Conservation (phyloP, 2,329 filamentous ascomycete genomes). For the Tolypocladium nubicola region DNA sequence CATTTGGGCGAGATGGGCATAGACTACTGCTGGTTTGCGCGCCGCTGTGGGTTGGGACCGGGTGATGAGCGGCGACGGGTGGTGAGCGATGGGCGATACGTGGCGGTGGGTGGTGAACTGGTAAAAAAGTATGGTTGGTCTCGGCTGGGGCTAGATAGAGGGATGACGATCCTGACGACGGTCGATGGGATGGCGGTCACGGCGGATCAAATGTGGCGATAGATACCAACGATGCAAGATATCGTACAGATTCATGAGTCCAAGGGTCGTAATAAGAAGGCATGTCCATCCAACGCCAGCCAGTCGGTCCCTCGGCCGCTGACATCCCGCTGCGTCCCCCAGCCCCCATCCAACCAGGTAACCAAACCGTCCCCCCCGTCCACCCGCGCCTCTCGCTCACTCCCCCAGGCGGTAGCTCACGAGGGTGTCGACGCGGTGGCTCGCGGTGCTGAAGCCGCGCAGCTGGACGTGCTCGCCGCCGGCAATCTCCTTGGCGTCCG, state of each 20-base stretch:
- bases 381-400: conserved; percentile 3
- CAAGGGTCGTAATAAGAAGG: neutral
- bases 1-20: neutral
- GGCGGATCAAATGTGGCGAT: neutral
- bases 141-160: neutral
- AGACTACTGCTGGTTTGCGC: neutral
- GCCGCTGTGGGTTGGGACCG: neutral
- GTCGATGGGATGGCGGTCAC: neutral
- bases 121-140: neutral
- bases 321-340: neutral
- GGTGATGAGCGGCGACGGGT: neutral
- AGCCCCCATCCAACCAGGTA: neutral
- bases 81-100: neutral
- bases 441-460: conserved; percentile 90
- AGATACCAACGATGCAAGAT: neutral
- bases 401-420: conserved; percentile 74
- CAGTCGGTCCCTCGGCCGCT: neutral
- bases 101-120: neutral
- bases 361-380: neutral
- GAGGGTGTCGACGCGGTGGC: conserved; percentile 85
- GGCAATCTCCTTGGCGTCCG: conserved; percentile 91
- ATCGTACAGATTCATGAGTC: neutral
- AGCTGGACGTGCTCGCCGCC: conserved; percentile 93
- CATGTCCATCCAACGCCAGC: neutral
- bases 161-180: neutral